These are phyloP conservation scores for Apiotrichum brassicae DNA, from an alignment of 1,284 basidiomycete genomes.

Conservation along the genomic window DNA sequence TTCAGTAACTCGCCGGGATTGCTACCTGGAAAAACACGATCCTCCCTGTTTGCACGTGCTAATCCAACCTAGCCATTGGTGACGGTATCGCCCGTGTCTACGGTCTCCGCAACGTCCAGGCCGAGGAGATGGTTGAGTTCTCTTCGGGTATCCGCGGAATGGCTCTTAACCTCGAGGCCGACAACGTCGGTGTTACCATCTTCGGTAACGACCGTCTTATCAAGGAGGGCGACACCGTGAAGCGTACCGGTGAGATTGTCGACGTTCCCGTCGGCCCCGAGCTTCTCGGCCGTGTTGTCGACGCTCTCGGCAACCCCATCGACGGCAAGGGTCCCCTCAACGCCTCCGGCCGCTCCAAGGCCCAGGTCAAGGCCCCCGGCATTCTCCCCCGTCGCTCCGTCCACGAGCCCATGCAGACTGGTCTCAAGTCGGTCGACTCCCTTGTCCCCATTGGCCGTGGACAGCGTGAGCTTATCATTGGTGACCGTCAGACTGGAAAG, in stretches of 20 bases:
- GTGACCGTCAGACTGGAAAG: constrained; percentile 99
- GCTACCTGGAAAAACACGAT: no score
- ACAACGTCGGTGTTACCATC: constrained; percentile 99
- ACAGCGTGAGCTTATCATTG: constrained; percentile 99
- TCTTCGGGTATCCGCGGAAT: constrained; percentile 97
- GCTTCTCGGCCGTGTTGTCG: constrained; percentile 96
- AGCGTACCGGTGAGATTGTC: constrained; percentile 99
- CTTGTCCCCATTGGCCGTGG: constrained; percentile 99
- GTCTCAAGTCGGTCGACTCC: constrained; percentile 99
- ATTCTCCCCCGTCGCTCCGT: constrained; percentile 98
- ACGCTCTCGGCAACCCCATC: constrained; percentile 98
- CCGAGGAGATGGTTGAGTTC: constrained; percentile 99
- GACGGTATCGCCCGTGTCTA: constrained; percentile 99
- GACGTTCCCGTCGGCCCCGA: constrained; percentile 96
- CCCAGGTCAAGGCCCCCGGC: constrained; percentile 96
- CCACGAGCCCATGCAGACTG: constrained; percentile 99
- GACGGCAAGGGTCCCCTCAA: constrained; percentile 98
- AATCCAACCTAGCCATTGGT: constrained; percentile 70
- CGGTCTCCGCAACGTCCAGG: constrained; percentile 73
- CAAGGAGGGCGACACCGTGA: constrained; percentile 99
- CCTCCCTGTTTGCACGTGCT: background rate
- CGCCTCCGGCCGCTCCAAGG: constrained; percentile 85
- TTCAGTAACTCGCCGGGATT: background rate
- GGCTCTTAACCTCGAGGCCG: constrained; percentile 99
- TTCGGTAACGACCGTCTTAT: constrained; percentile 99